Conservation (phyloP, 805 yeast species). For the Saccharomyces jurei region DNA sequence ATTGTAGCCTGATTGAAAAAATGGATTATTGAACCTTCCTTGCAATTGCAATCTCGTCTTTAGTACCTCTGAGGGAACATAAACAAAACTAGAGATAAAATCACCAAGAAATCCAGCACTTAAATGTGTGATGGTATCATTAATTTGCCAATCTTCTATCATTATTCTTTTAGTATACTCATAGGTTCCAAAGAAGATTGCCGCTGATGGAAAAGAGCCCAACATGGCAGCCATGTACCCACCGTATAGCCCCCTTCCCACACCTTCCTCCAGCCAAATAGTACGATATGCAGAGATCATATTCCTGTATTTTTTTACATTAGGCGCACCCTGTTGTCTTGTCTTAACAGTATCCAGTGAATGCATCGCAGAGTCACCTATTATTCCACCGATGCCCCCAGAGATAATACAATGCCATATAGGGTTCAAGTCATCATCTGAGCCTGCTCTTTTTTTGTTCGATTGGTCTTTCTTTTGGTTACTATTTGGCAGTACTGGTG, state of each 20-base stretch:
- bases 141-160: slow-evolving; percentile 52
- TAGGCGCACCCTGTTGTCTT: slow-evolving; percentile 90
- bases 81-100: slow-evolving; percentile 74
- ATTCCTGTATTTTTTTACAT: slow-evolving; percentile 51
- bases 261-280: slow-evolving; percentile 77
- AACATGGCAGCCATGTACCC: slow-evolving; percentile 89
- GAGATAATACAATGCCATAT: slow-evolving; percentile 63
- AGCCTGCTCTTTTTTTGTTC: not conserved
- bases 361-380: slow-evolving; percentile 91
- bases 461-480: slow-evolving; percentile 2
- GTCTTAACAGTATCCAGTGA: slow-evolving; percentile 95
- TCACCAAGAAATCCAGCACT: slow-evolving; percentile 92
- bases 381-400: slow-evolving; percentile 90
- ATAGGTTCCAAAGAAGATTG: slow-evolving; percentile 87
- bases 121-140: slow-evolving; percentile 75
- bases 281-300: slow-evolving; percentile 72
- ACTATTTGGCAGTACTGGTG: slow-evolving; percentile 2
- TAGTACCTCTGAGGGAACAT: slow-evolving; percentile 92
- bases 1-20: slow-evolving; percentile 77
- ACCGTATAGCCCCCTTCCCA: slow-evolving; percentile 76
- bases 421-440: slow-evolving; percentile 24
- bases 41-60: slow-evolving; percentile 91
- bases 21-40: slow-evolving; percentile 75
- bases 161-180: slow-evolving; percentile 69
- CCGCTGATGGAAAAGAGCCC: slow-evolving; percentile 91